Base-by-base conservation (phyloP, 441 rosid species). In the Raphanus hybrid region DNA sequence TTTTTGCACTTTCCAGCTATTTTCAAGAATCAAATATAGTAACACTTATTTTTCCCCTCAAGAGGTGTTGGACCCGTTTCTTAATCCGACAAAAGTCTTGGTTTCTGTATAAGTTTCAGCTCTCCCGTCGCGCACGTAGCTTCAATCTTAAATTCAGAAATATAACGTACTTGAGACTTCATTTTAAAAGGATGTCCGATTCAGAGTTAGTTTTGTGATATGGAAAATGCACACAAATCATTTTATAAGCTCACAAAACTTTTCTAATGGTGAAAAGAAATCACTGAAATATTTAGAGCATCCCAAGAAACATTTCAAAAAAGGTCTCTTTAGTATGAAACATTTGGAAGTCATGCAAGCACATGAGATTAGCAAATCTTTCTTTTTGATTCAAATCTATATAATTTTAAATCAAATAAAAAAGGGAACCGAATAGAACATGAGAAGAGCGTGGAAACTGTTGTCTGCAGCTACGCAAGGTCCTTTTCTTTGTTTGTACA, bases 311-410 rank as follows among this genome's bases (percentile, higher is more conserved):
- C 20, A 57, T 6, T 58, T 20, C 4, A 37, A 41, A 8, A 66
- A 41, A 11, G 15, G 59, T 10, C 43, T 8, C 8, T 41, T 23
- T 26, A 18, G 50, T 62, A 26, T 11, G 34, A 64, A 61, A 78
- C 65, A 67, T 67, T 52, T 78, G 81, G 74, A 67, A 61, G 50
- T 78, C 48, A 63, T 61, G 65, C 81, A 78, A 45, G 70, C 81
- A 73, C 61, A 61, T 63, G 50, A 59, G 32, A 66, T 55, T 20
- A 39, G 45, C 45, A 39, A 39, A 39, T 39, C 45, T 63, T 69
- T 69, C 70, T 37, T 69, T 39, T 54, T 14, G 18, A 64, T 64
- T 76, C 37, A 20, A 58, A 41, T 8, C 27, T 1, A 55, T 71
- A 27, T 8, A 37, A 26, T 50, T 45, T 64, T 27, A n/a, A 29